phyloP scores from a whole-genome alignment of 2,329 filamentous ascomycete genomes.

The Fusarium sp. region DNA sequence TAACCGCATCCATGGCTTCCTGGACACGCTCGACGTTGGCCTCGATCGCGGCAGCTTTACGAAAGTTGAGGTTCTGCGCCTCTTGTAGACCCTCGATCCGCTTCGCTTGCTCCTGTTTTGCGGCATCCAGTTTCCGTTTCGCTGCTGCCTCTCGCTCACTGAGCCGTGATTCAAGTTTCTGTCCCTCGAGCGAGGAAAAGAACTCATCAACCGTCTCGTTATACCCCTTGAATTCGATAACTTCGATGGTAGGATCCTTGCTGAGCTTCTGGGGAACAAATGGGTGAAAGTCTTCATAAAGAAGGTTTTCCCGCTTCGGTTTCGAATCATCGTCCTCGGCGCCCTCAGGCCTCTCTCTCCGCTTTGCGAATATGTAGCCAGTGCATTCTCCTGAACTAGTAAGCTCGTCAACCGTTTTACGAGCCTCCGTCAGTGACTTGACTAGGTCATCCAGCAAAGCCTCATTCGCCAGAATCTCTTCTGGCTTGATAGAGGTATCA shows the following conservation, averaged over 20 bases:
- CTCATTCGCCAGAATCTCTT: conserved; percentile 76
- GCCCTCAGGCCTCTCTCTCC: conserved; percentile 49
- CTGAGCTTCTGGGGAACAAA: conserved; percentile 87
- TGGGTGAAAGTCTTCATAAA: conserved; percentile 96
- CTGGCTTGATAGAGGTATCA: conserved; percentile 73
- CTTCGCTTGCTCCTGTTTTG: conserved; percentile 83
- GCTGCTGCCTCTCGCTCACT: conserved; percentile 85
- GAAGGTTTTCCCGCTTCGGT: conserved; percentile 59
- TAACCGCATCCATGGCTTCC: conserved; percentile 92
- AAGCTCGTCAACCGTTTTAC: conserved; percentile 75
- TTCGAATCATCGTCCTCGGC: conserved; percentile 48
- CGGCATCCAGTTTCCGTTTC: conserved; percentile 86
- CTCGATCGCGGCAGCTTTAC: conserved; percentile 90
- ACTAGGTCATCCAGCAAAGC: conserved; percentile 73
- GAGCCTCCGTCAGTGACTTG: conserved; percentile 74
- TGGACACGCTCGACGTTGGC: conserved; percentile 91
- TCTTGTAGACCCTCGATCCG: conserved; percentile 86
- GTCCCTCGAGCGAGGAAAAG: conserved; percentile 95
- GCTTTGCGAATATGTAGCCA: conserved; percentile 89
- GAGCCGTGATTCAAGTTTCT: conserved; percentile 86
- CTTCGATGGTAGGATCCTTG: conserved; percentile 70
- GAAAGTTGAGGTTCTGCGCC: conserved; percentile 82
- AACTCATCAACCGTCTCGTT: conserved; percentile 97
- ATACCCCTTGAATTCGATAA: conserved; percentile 84
- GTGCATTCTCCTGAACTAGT: conserved; percentile 72